Evolutionary conservation across 768 basidiomycete genomes (phyloP), one percentile per base, ranked within the genome.

Genomic region (Royoungia palumana): DNA sequence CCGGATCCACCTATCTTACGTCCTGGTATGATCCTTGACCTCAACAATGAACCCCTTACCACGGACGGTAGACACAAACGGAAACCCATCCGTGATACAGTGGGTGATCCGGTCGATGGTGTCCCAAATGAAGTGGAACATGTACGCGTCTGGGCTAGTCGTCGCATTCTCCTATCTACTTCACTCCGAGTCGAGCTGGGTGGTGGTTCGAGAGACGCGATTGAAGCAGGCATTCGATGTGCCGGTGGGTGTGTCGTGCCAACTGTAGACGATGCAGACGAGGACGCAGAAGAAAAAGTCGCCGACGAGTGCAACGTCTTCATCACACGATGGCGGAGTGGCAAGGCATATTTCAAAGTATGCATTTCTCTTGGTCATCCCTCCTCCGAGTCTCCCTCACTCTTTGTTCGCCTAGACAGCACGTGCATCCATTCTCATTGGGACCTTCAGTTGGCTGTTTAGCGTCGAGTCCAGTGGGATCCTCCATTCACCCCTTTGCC

Each of bases 371-470:
- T 3, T 2, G 13, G 2, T 20, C 27, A 14, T 21, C 4, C 14
- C 6, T 22, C 24, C 2, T n/a, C n/a, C n/a, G n/a, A n/a, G n/a
- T n/a, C n/a, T n/a, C 16, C 17, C 49, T 54, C 22, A 37, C 30
- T 17, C 27, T 17, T 40, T 14, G 6, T 5, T 24, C 16, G 9
- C 13, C 13, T 46, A 93, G 87, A 89, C 91, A 14, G 75, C 80
- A 13, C 67, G 54, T 7, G 51, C 54, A 13, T 57, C 64, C 25
- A 51, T 67, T 43, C 46, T 67, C 5, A 80, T 97, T 17, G 94
- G 87, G 0, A 90, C 84, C 0, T 72, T 94, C 4, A 73, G 81
- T 1, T 96, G 93, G 94, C 59, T 95, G 12, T 89, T 90, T 64
- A 81, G 86, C 60, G 84, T 89, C 6, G 78, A 89, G 51, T 75